Percentiles rank a stretch among this genome's conserved stretches.
phyloP scores from a whole-genome alignment of 2,329 filamentous ascomycete species.

The Aotearoamyces nothofagi region DNA sequence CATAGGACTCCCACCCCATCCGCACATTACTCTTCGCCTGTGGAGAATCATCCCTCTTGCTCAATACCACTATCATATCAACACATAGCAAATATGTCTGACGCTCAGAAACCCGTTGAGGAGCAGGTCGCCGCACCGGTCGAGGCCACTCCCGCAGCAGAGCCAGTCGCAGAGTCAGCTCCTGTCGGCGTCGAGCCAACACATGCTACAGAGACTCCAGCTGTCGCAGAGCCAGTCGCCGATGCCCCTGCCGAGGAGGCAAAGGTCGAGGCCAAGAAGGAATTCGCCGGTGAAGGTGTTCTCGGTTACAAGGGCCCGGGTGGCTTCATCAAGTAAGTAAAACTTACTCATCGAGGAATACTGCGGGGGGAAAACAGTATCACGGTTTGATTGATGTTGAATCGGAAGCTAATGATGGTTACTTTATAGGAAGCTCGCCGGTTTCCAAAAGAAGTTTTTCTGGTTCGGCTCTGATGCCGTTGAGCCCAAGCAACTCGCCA shows the following conservation, averaged over 20 bases:
- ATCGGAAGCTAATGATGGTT: too few species aligned
- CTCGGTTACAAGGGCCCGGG: slow-evolving; percentile 76
- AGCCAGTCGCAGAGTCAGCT: slow-evolving; percentile 19
- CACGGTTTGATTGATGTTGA: too few species aligned
- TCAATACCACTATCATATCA: slow-evolving; percentile 2
- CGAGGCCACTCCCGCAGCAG: slow-evolving; percentile 21
- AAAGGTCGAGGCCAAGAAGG: slow-evolving; percentile 33
- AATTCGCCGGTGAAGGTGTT: slow-evolving; percentile 67
- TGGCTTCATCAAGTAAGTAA: slow-evolving; percentile 71
- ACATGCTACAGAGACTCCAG: slow-evolving; percentile 22
- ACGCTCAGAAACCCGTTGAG: slow-evolving; percentile 56
- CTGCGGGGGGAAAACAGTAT: too few species aligned
- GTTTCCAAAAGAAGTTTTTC: slow-evolving; percentile 85
- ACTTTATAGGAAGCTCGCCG: slow-evolving; percentile 34
- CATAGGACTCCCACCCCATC: not conserved
- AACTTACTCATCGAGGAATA: slow-evolving; percentile 1
- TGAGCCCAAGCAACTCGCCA: slow-evolving; percentile 55
- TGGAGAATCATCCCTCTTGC: slow-evolving; percentile 7
- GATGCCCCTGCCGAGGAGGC: slow-evolving; percentile 26
- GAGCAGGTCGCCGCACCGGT: slow-evolving; percentile 22
- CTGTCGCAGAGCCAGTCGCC: slow-evolving; percentile 25
- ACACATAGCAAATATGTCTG: slow-evolving; percentile 29
- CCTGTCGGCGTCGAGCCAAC: slow-evolving; percentile 20
- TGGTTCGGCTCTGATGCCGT: slow-evolving; percentile 65
- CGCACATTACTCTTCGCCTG: not conserved